These are phyloP conservation scores for Noccaea caerulescens DNA, from an alignment of 345 rosid genomes.

Conservation along the genomic window DNA sequence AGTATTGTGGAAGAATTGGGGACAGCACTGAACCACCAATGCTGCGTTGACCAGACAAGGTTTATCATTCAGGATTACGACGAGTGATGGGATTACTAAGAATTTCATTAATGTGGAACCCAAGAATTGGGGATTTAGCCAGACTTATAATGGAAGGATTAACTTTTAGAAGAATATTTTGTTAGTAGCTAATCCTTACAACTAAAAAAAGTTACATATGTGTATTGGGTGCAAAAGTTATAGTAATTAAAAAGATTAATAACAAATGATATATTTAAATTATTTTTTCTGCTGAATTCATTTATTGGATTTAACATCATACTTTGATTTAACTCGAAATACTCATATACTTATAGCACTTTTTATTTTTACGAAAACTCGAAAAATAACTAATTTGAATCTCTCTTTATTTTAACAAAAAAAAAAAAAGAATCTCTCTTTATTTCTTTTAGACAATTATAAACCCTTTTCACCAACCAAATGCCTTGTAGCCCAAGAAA, in stretches of 20 bases:
- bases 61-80: slow-evolving; percentile 47
- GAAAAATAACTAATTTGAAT: background rate
- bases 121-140: slow-evolving; percentile 39
- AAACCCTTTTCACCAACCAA: background rate
- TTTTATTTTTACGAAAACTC: background rate
- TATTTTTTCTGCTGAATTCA: too few relatives aligned
- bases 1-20: slow-evolving; percentile 49
- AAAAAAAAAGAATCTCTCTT: background rate
- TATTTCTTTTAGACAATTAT: background rate
- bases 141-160: slow-evolving; percentile 22
- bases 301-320: too few relatives aligned
- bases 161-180: slow-evolving; percentile 28
- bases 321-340: too few relatives aligned
- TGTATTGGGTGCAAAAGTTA: background rate
- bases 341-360: too few relatives aligned
- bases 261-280: too few relatives aligned
- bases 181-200: background rate
- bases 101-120: slow-evolving; percentile 40
- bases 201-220: too few relatives aligned
- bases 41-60: slow-evolving; percentile 35
- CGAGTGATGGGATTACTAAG: slow-evolving; percentile 41
- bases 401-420: background rate
- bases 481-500: background rate
- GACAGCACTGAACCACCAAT: slow-evolving; percentile 47
- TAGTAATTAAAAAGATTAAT: background rate